Base-by-base conservation (phyloP, 164 flowering plant genomes). In the Berberis vulgaris region DNA sequence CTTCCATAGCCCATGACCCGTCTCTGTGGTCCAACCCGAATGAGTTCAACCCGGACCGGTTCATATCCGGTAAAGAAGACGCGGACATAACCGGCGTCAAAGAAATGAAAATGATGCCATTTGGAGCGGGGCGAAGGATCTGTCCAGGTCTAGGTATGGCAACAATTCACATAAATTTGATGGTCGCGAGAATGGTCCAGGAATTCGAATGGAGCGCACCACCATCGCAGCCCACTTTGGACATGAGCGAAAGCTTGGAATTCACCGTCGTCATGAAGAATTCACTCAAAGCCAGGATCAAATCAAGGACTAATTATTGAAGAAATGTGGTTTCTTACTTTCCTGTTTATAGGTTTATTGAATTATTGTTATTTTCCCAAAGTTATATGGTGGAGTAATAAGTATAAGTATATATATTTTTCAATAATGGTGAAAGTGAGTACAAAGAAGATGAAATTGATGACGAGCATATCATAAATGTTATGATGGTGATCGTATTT, bases 261-360 rank as follows among this genome's bases (percentile, higher is more conserved):
- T 94, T 94, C 57, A 94, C 98, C 0, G 95, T 94, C 46, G 89
- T 91, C 59, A 91, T 88, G 96, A 85, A 83, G 78, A 80, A 75
- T 43, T 47, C 86, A 4, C 79, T 94, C 1, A 78, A 76, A 61
- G 99, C 99, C 0, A 63, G 66, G 73, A 69, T 85, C 67, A 87
- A 79, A 71, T 84, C 83, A 38, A 67, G 80, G 61, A 67, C 12
- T 11, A 26, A 26, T 0, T 26, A 26, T 26, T 26, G 26, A 26
- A 26, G 26, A 26, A 26, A 26, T 26, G 26, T 26, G 26, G 26
- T 26, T 26, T 26, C 26, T 26, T 26, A 26, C 26, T 26, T 26
- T 26, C 26, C 26, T 26, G 26, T 26, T 26, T 26, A 26, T 26
- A 26, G 26, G 26, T 26, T 26, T 26, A 26, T 26, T 26, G 26